Percentiles rank a stretch among this genome's conserved stretches.
Evolutionary conservation across 2,329 filamentous ascomycete species (phyloP).

Genomic region (Aspergillus tanneri): DNA sequence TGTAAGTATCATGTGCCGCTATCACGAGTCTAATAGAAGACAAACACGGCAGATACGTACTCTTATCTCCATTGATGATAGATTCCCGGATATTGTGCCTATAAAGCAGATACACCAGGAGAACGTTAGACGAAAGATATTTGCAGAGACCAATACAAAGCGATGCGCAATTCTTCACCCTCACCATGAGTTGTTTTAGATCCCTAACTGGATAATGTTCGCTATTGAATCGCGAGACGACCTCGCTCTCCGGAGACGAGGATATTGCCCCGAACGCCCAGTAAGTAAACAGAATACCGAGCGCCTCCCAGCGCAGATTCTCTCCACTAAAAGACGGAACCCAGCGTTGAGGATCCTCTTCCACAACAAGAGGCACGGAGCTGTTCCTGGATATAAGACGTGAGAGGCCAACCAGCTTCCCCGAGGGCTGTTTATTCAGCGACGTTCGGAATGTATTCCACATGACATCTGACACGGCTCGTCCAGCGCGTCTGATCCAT

Average conservation of each 20-base stretch:
- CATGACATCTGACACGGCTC: neutral
- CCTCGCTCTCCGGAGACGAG: neutral
- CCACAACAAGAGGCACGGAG: neutral
- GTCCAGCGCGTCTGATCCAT: conserved; percentile 1
- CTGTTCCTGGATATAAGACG: neutral
- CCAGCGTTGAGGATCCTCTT: neutral
- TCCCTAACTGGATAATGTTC: neutral
- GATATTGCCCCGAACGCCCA: conserved; percentile 1
- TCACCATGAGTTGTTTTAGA: conserved; percentile 5
- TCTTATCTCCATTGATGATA: conserved; percentile 4
- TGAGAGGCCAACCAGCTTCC: neutral
- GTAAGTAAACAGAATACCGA: conserved; percentile 3
- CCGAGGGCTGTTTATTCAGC: neutral
- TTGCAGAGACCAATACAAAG: conserved; percentile 7
- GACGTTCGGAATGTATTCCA: conserved; percentile 1
- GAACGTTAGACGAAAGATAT: neutral
- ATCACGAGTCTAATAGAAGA: too few relatives aligned
- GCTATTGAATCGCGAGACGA: neutral
- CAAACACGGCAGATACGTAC: too few relatives aligned
- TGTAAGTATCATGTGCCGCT: too few relatives aligned
- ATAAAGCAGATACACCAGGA: conserved; percentile 1
- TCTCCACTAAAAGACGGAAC: conserved; percentile 2
- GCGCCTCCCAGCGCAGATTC: neutral
- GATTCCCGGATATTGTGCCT: conserved; percentile 8
- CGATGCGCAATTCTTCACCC: conserved; percentile 2